phyloP scores from a whole-genome alignment of 805 yeast species.

The Cyberlindnera maritima region DNA sequence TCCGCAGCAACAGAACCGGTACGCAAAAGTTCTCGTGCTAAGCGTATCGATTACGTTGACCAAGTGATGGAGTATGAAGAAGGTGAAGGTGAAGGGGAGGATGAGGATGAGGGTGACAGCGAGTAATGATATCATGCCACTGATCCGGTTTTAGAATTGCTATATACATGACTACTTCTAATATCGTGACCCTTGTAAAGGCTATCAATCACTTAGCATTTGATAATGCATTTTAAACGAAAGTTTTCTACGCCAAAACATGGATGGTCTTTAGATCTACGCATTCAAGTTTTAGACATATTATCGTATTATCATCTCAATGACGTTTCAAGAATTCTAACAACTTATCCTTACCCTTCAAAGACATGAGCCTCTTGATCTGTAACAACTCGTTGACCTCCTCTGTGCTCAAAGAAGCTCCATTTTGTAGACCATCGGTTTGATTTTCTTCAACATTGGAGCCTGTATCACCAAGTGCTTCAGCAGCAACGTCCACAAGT shows the following conservation, averaged over 20 bases:
- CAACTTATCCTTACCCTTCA: conserved; percentile 68
- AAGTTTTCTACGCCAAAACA: background rate
- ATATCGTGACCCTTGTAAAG: too few relatives aligned
- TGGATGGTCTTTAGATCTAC: too few relatives aligned
- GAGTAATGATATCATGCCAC: background rate
- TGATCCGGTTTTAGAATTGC: background rate
- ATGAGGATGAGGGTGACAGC: conserved; percentile 6
- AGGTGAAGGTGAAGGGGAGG: conserved; percentile 20
- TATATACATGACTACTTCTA: too few relatives aligned
- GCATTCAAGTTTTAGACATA: background rate
- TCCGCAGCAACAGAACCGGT: conserved; percentile 27
- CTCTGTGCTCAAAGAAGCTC: conserved; percentile 12
- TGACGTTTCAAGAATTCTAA: conserved; percentile 48
- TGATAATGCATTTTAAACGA: background rate
- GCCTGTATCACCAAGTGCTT: conserved; percentile 25
- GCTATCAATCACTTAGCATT: too few relatives aligned
- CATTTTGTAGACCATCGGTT: background rate
- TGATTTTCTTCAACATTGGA: conserved; percentile 15
- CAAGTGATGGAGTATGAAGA: conserved; percentile 19
- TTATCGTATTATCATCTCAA: background rate
- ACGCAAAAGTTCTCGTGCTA: conserved; percentile 43
- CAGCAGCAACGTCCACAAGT: conserved; percentile 41
- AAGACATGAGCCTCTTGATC: conserved; percentile 57
- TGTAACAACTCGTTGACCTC: conserved; percentile 52
- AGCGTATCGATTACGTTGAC: conserved; percentile 35